These are phyloP conservation scores for Fusarium mexicanum DNA, from an alignment of 2,329 filamentous ascomycete genomes.

Conservation along the genomic window DNA sequence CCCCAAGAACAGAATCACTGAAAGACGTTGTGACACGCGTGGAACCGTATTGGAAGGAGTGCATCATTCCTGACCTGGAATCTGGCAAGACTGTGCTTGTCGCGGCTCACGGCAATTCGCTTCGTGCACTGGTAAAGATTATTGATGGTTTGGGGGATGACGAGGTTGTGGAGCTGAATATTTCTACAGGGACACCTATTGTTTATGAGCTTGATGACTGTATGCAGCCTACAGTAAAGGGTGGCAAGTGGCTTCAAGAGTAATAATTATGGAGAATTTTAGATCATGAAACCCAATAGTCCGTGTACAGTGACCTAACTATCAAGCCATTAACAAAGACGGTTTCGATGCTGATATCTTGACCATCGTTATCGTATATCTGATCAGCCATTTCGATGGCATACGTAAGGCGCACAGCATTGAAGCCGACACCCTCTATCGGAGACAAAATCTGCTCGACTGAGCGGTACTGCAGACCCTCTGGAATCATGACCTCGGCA, in stretches of 20 bases:
- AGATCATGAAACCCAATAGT: too few species aligned
- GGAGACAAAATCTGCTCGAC: not conserved
- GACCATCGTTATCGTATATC: not conserved
- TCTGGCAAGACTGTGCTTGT: not conserved
- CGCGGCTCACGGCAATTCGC: not conserved
- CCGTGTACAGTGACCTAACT: not conserved
- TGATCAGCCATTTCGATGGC: not conserved
- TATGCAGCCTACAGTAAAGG: not conserved
- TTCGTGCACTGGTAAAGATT: not conserved
- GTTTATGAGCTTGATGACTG: not conserved
- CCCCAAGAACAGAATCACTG: not conserved
- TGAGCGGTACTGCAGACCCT: not conserved
- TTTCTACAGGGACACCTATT: not conserved
- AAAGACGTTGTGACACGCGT: not conserved
- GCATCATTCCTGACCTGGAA: not conserved
- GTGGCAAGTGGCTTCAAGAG: not conserved
- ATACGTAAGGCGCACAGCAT: not conserved
- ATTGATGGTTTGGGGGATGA: not conserved
- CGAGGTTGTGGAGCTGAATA: not conserved
- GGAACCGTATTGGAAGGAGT: not conserved
- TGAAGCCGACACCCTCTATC: not conserved
- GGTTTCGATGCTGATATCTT: not conserved
- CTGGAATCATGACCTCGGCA: not conserved
- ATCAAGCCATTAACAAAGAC: not conserved
- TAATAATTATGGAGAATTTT: not conserved